phyloP scores from a whole-genome alignment of 306 rosid species.

The Inga laurina region DNA sequence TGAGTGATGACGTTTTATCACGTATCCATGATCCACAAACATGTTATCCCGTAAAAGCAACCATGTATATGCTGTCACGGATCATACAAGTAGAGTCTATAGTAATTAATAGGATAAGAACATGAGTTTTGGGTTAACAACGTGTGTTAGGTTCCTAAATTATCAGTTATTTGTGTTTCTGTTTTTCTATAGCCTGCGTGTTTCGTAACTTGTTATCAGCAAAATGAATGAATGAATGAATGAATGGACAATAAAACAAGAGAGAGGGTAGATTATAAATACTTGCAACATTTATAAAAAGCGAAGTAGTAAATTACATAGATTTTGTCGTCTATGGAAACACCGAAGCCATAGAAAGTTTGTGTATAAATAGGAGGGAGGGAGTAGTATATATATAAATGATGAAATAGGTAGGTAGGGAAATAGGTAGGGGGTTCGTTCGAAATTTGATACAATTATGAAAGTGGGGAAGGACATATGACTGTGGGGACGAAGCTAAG shows the following conservation, averaged over 20 bases:
- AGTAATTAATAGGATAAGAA: background rate
- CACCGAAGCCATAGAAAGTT: background rate
- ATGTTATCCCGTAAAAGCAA: background rate
- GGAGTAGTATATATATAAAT: background rate
- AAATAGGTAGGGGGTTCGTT: background rate
- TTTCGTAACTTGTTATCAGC: background rate
- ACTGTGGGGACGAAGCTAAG: background rate
- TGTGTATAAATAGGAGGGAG: background rate
- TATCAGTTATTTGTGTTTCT: background rate
- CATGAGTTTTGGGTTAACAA: background rate
- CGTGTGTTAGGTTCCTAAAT: too few species aligned
- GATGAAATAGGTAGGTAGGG: background rate
- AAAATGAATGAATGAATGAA: too few species aligned
- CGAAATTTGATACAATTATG: background rate
- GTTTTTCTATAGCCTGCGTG: background rate
- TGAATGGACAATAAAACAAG: too few species aligned
- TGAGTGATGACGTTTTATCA: background rate
- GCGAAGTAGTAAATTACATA: too few species aligned
- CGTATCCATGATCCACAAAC: background rate
- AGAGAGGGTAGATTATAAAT: too few species aligned
- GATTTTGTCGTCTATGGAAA: background rate
- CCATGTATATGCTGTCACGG: background rate
- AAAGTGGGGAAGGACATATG: background rate
- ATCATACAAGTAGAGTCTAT: background rate
- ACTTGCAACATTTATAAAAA: too few species aligned